Base-by-base conservation (phyloP, 805 yeast species). In the Starmerella sp. region DNA sequence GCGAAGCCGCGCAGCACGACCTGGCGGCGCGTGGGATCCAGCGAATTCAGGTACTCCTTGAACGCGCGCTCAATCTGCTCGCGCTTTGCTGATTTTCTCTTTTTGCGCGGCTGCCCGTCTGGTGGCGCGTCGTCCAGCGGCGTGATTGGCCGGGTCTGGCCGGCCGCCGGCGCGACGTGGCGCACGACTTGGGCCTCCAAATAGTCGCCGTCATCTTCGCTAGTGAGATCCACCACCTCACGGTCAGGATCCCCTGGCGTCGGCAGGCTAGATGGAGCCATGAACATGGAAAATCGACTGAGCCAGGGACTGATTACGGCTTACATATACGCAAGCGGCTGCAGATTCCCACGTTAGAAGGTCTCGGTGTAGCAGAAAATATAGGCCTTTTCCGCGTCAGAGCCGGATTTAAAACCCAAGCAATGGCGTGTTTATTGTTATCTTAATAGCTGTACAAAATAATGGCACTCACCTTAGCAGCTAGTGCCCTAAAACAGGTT, bases 41-140 rank as follows among this genome's bases (percentile, higher is more conserved):
- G 29, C 10, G 55, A 22, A 13, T 5, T 31, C 11, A 54, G 37
- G 51, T 52, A 52, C 31, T 6, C 28, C 30, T 30, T 36, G 48
- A 52, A 48, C 17, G 42, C 51, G 41, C 47, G 52, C 47, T 50
- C 54, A 4, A 37, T 31, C 17, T 36, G 51, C 38, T 38, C 48
- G 14, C 35, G 39, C 46, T 55, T 55, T 2, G 35, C 53, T 22
- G 55, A 48, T 10, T 15, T 10, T 14, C 53, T 34, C 43, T 48
- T 52, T 46, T 52, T 48, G 28, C 45, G 51, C 30, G 55, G 55
- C 31, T n/a, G 8, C 10, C 30, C 31, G 30, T 34, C 37, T 13
- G 36, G 49, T 46, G 49, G 49, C 49, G 49, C 31, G 14, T 34
- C 49, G 5, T 14, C 35, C 17, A n/a, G 1, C 22, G 43, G 41